phyloP scores from a whole-genome alignment of 2,329 filamentous ascomycete species.

The Bisporella sp. region DNA sequence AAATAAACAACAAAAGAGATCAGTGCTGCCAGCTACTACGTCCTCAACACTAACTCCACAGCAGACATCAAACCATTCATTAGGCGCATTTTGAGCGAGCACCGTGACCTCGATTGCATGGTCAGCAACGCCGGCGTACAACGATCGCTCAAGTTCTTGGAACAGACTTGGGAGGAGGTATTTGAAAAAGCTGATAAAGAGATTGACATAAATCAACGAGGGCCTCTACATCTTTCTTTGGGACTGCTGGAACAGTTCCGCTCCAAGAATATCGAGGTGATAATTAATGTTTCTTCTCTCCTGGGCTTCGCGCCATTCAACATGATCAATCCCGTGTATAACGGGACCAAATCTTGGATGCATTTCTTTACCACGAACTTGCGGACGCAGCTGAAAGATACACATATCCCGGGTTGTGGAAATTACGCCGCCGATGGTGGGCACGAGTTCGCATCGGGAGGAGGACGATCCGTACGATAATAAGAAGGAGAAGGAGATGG shows the following conservation, averaged over 20 bases:
- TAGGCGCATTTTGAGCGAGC: slow-evolving; percentile 36
- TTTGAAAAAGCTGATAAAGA: slow-evolving; percentile 46
- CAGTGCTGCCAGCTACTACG: slow-evolving; percentile 42
- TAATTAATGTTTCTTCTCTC: slow-evolving; percentile 48
- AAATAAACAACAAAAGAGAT: slow-evolving; percentile 35
- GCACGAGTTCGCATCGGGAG: slow-evolving; percentile 48
- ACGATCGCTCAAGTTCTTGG: slow-evolving; percentile 38
- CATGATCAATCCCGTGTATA: slow-evolving; percentile 51
- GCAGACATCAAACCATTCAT: slow-evolving; percentile 38
- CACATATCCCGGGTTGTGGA: slow-evolving; percentile 33
- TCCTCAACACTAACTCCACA: slow-evolving; percentile 42
- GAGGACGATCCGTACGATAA: slow-evolving; percentile 49
- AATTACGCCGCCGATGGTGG: slow-evolving; percentile 33
- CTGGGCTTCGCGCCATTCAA: slow-evolving; percentile 45
- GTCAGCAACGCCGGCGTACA: slow-evolving; percentile 55
- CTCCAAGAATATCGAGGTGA: slow-evolving; percentile 27
- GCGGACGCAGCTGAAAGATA: slow-evolving; percentile 38
- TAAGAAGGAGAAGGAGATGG: slow-evolving; percentile 44
- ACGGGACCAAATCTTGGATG: slow-evolving; percentile 51
- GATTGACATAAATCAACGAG: slow-evolving; percentile 50
- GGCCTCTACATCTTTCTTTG: slow-evolving; percentile 48
- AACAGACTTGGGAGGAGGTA: slow-evolving; percentile 31
- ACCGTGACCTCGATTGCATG: slow-evolving; percentile 49
- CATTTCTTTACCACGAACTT: slow-evolving; percentile 51
- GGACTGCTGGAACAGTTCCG: slow-evolving; percentile 43